Evolutionary conservation across 495 filamentous ascomycete genomes (phyloP), one percentile per base, ranked within the genome.

Genomic region (Tuber borchii): DNA sequence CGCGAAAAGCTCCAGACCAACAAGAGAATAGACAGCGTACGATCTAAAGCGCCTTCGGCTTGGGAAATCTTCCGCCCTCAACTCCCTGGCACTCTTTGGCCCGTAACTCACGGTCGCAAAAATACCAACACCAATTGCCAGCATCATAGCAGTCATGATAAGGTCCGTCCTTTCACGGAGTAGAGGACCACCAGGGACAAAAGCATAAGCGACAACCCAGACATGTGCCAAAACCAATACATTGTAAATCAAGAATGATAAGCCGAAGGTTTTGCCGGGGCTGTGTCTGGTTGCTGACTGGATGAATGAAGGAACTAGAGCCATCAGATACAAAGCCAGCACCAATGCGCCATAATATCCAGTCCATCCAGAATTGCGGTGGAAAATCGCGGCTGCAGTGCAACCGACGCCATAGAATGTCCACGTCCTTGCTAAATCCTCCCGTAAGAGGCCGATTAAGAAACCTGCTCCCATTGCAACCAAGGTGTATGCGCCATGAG

Each of bases 171-270:
- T 94, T 83, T 99, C 96, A 37, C 96, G 91, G 69, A 98, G 91
- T 1, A 97, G 86, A 4, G 93, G 94, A 42, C 95, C 96, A 65
- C 96, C 96, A 22, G 95, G 96, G n/a, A 99, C 96, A 82, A 99
- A 99, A 71, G 96, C 96, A 79, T 99, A 99, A 10, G 96, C 96
- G 34, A 99, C 96, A 72, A 97, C 92, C 96, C 96, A 99, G 51
- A 97, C 94, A 81, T 97, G 94, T 85, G 95, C 95, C 71, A 99
- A 88, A 31, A 97, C 89, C 83, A 98, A 82, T 83, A 97, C 86
- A 82, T 97, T 96, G 85, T 97, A 98, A 45, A 95, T 84, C 51
- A 97, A 82, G 85, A 96, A 97, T 17, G 90, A 94, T 44, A 97
- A 77, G 12, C 94, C 95, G 82, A 99, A 98, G 0, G 91, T 92